Evolutionary conservation across 2,329 filamentous ascomycete species (phyloP).

Genomic region (Aspergillus calidoustus): DNA sequence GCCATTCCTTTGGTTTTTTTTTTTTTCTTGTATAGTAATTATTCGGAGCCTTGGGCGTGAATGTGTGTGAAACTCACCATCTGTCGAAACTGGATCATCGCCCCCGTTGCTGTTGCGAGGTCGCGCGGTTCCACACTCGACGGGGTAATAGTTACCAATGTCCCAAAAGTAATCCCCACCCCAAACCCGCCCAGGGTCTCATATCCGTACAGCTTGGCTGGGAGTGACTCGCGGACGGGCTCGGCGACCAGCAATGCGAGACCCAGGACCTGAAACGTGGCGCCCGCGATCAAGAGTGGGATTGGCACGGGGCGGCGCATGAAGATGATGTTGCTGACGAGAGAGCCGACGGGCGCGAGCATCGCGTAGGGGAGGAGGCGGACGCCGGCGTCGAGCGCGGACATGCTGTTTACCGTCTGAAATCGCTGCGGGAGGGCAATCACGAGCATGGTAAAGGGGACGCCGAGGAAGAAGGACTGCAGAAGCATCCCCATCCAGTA

Average conservation of each 20-base stretch:
- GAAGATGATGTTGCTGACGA: not conserved
- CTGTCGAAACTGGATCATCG: too few species aligned
- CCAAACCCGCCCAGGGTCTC: constrained; percentile 1
- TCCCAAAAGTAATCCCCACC: not conserved
- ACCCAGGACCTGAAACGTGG: not conserved
- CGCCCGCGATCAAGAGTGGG: not conserved
- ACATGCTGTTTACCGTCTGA: not conserved
- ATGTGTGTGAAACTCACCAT: too few species aligned
- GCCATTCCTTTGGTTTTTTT: too few species aligned
- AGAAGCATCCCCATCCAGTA: not conserved
- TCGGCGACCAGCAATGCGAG: not conserved
- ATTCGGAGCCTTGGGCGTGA: too few species aligned
- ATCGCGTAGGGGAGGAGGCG: not conserved
- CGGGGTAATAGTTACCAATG: too few species aligned
- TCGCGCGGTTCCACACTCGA: too few species aligned
- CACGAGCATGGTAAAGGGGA: not conserved
- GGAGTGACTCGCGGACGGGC: not conserved
- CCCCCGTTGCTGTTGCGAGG: too few species aligned
- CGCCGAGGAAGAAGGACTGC: not conserved
- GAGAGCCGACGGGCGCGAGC: not conserved
- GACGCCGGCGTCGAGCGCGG: not conserved
- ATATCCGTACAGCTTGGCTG: constrained; percentile 5
- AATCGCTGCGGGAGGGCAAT: not conserved
- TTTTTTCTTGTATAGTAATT: too few species aligned
- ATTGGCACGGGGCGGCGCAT: not conserved